Conservation (phyloP, 2,329 filamentous ascomycete genomes). For the Fusarium vanettenii region DNA sequence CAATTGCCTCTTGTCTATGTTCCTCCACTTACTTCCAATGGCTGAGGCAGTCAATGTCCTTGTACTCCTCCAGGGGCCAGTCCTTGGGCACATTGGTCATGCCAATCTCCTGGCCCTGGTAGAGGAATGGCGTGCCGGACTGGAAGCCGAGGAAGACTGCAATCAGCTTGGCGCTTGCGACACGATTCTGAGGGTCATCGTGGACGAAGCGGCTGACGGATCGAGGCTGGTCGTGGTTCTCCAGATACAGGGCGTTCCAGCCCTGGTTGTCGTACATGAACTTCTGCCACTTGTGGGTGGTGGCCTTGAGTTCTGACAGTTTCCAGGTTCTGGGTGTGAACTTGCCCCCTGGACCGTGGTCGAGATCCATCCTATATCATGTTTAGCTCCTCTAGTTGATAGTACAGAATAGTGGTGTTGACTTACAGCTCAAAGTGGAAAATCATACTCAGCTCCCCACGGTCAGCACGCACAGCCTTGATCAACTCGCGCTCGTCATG, state of each 20-base stretch:
- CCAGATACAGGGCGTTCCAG: conserved; percentile 74
- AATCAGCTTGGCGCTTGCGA: conserved; percentile 68
- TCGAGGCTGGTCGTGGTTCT: conserved; percentile 75
- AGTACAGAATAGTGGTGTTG: background rate
- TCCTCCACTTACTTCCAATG: conserved; percentile 56
- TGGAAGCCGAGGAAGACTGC: conserved; percentile 67
- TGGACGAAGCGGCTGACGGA: conserved; percentile 67
- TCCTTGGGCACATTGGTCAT: conserved; percentile 72
- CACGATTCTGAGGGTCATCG: conserved; percentile 61
- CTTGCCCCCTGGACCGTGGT: conserved; percentile 58
- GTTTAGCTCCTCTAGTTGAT: background rate
- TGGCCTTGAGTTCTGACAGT: conserved; percentile 63
- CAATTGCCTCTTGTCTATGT: background rate
- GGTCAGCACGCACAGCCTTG: conserved; percentile 63
- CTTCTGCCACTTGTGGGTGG: conserved; percentile 68
- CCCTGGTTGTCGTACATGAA: conserved; percentile 70
- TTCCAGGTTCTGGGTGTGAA: conserved; percentile 57
- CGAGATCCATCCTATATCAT: conserved; percentile 58
- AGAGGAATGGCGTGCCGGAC: conserved; percentile 74
- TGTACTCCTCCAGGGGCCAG: conserved; percentile 74
- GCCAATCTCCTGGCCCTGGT: conserved; percentile 76
- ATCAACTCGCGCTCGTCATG: conserved; percentile 57
- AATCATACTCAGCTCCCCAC: conserved; percentile 75
- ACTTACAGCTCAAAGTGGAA: conserved; percentile 76
- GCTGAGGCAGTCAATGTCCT: conserved; percentile 72